Conservation (phyloP, 1,284 basidiomycete species). For the Trichosporon ovoides region DNA sequence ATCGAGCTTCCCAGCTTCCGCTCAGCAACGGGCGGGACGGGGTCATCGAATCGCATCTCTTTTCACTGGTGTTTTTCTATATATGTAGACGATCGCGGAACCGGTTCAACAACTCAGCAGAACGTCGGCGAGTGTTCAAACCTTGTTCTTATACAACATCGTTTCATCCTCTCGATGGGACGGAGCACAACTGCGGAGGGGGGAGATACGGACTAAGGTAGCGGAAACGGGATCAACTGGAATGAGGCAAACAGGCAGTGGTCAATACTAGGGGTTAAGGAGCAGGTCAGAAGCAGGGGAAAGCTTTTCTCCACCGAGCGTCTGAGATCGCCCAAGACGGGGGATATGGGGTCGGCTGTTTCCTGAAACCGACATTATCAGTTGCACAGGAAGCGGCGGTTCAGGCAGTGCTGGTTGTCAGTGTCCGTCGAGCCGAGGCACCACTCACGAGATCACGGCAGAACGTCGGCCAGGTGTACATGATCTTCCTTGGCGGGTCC, state of each 20-base stretch:
- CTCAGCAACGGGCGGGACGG: too few species aligned
- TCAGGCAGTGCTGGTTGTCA: constrained; percentile 34
- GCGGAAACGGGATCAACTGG: background rate
- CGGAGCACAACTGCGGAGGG: background rate
- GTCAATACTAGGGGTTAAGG: background rate
- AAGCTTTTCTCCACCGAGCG: too few species aligned
- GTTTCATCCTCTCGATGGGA: background rate
- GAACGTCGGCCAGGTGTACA: constrained; percentile 47
- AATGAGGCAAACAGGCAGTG: background rate
- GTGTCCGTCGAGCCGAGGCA: background rate
- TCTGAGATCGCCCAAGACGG: too few species aligned
- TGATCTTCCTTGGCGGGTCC: constrained; percentile 24
- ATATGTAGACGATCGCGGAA: background rate
- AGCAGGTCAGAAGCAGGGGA: too few species aligned
- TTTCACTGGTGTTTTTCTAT: background rate
- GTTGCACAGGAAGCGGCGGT: constrained; percentile 37
- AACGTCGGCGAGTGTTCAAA: background rate
- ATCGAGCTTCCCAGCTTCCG: too few species aligned
- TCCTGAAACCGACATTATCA: constrained; percentile 1
- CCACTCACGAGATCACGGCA: constrained; percentile 47
- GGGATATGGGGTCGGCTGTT: background rate
- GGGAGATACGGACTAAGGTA: background rate
- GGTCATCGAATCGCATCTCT: background rate
- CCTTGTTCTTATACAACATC: background rate
- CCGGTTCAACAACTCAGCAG: too few species aligned